Conservation (phyloP, 257 asterid species). For the Capsicum rhomboideum region DNA sequence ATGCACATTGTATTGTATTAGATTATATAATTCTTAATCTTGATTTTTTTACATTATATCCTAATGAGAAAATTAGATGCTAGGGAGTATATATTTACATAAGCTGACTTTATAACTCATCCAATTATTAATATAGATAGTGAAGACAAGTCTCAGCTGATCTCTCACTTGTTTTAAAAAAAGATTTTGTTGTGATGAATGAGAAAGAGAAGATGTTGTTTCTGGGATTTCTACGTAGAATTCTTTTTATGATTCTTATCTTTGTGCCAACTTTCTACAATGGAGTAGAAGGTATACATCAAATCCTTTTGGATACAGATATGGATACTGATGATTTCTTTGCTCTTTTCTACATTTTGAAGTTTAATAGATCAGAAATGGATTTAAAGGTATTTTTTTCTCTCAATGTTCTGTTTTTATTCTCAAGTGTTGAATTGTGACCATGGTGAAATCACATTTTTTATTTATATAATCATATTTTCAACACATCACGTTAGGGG, state of each 20-base stretch:
- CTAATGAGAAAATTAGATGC: neutral
- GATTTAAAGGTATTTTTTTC: slow-evolving; percentile 51
- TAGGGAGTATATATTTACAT: neutral
- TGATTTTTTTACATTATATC: neutral
- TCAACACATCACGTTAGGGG: neutral
- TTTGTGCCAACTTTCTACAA: neutral
- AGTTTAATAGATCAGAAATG: slow-evolving; percentile 23
- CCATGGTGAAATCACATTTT: neutral
- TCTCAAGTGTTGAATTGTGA: neutral
- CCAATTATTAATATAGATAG: neutral
- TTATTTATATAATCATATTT: neutral
- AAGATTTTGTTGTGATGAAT: neutral
- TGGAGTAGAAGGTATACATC: slow-evolving; percentile 30
- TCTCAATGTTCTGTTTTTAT: neutral
- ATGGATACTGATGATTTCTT: neutral
- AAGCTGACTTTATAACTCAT: neutral
- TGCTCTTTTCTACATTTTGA: neutral
- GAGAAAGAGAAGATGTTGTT: neutral
- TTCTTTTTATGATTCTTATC: neutral
- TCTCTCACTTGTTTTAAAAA: neutral
- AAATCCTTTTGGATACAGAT: slow-evolving; percentile 49
- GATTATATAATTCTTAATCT: neutral
- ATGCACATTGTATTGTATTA: neutral
- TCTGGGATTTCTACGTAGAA: neutral
- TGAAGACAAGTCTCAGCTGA: neutral